Conservation (phyloP, 345 rosid genomes). For the Gossypium longicalyx region DNA sequence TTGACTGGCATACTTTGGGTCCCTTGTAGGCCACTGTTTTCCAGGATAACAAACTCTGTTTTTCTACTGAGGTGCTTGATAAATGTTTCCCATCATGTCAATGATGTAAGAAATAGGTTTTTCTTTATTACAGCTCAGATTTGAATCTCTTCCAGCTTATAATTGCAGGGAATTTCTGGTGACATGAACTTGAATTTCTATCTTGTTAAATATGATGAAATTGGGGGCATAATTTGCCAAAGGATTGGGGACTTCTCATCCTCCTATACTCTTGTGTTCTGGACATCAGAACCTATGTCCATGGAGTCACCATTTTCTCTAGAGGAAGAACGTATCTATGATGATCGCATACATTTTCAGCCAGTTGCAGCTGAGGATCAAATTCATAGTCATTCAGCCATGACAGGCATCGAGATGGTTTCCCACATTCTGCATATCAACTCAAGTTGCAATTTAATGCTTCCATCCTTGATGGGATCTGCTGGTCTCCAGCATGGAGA, state of each 20-base stretch:
- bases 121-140: not conserved
- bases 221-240: conserved; percentile 68
- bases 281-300: conserved; percentile 53
- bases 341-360: conserved; percentile 42
- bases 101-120: conserved; percentile 12
- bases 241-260: conserved; percentile 56
- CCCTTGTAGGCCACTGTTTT: not conserved
- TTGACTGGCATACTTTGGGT: not conserved
- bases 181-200: conserved; percentile 65
- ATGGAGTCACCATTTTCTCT: conserved; percentile 44
- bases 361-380: conserved; percentile 30
- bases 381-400: not conserved
- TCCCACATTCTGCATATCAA: conserved; percentile 52
- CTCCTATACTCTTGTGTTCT: conserved; percentile 51
- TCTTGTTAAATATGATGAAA: conserved; percentile 68
- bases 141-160: conserved; percentile 24
- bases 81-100: not conserved
- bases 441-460: conserved; percentile 51
- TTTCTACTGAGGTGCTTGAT: not conserved
- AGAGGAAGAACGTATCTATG: conserved; percentile 50
- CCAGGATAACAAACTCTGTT: not conserved
- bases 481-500: conserved; percentile 41
- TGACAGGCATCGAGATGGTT: conserved; percentile 29
- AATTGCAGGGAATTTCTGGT: conserved; percentile 64
- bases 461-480: conserved; percentile 36